Evolutionary conservation across 345 rosid species (phyloP).

Genomic region (Noccaea bulbosa): DNA sequence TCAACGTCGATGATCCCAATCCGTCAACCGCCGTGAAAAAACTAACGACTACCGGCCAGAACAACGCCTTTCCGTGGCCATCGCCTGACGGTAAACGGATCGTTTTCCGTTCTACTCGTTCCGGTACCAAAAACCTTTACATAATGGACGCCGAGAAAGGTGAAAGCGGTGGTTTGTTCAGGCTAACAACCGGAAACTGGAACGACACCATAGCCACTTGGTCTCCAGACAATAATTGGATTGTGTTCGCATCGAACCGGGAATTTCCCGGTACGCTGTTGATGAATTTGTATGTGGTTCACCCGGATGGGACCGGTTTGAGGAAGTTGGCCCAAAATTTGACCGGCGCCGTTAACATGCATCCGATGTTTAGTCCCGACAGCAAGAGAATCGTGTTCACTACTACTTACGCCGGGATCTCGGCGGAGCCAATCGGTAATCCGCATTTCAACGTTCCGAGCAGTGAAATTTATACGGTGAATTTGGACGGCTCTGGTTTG

Average conservation of each 20-base stretch:
- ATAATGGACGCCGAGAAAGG: constrained; percentile 76
- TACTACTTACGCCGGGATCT: constrained; percentile 66
- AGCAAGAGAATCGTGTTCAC: constrained; percentile 68
- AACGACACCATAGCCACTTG: constrained; percentile 86
- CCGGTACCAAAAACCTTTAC: constrained; percentile 80
- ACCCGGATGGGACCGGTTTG: constrained; percentile 78
- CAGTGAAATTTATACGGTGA: constrained; percentile 76
- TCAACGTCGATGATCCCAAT: constrained; percentile 52
- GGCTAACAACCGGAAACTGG: constrained; percentile 80
- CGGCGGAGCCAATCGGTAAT: constrained; percentile 86
- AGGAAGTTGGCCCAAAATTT: constrained; percentile 64
- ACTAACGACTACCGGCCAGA: constrained; percentile 65
- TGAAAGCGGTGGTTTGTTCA: constrained; percentile 58
- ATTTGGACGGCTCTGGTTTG: constrained; percentile 76
- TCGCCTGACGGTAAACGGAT: constrained; percentile 86
- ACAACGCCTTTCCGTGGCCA: constrained; percentile 82
- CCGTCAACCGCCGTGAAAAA: constrained; percentile 43
- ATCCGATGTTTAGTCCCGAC: constrained; percentile 79
- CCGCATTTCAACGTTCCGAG: constrained; percentile 74
- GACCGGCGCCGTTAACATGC: constrained; percentile 63
- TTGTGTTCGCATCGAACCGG: constrained; percentile 78
- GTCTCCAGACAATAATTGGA: constrained; percentile 82
- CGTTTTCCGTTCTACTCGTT: constrained; percentile 71
- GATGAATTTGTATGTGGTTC: constrained; percentile 68
- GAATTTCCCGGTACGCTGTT: constrained; percentile 66